Conservation (phyloP, 2,329 filamentous ascomycete species). For the Cryoendolithus antarcticus region DNA sequence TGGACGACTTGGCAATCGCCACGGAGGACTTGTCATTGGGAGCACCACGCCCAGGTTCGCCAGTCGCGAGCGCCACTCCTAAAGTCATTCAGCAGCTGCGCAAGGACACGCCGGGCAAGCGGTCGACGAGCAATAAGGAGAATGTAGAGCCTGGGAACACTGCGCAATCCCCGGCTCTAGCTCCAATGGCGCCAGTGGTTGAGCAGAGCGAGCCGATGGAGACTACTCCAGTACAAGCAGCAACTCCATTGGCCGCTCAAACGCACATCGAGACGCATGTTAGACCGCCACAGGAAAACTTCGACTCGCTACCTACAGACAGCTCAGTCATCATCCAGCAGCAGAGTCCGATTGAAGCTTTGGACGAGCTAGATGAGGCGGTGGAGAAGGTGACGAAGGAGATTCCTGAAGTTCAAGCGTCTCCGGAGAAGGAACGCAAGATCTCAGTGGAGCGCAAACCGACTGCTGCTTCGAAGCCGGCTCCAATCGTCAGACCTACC, state of each 20-base stretch:
- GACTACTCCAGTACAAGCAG: not conserved
- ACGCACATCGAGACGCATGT: not conserved
- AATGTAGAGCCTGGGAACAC: slow-evolving; percentile 14
- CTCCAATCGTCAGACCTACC: slow-evolving; percentile 18
- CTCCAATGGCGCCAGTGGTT: slow-evolving; percentile 6
- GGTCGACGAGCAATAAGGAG: slow-evolving; percentile 22
- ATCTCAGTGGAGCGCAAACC: no score
- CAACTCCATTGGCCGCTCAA: slow-evolving; percentile 2
- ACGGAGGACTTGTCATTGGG: slow-evolving; percentile 1
- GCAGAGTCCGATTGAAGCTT: slow-evolving; percentile 31
- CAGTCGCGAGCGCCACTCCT: slow-evolving; percentile 12
- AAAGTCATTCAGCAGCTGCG: slow-evolving; percentile 13
- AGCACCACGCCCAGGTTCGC: slow-evolving; percentile 9
- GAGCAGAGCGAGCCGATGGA: slow-evolving; percentile 1
- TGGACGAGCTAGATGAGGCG: slow-evolving; percentile 40
- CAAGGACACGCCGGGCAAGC: slow-evolving; percentile 15
- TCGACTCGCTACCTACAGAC: not conserved
- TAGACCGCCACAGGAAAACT: not conserved
- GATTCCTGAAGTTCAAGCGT: slow-evolving; percentile 21
- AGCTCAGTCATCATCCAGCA: not conserved
- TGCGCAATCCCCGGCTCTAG: not conserved
- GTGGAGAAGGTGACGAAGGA: slow-evolving; percentile 31
- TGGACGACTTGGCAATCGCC: not conserved
- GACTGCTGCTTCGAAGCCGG: slow-evolving; percentile 8
- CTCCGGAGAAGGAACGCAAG: slow-evolving; percentile 14